Evolutionary conservation across 2,329 filamentous ascomycete genomes (phyloP), one percentile per base, ranked within the genome.

Genomic region (Penicillium sp.): DNA sequence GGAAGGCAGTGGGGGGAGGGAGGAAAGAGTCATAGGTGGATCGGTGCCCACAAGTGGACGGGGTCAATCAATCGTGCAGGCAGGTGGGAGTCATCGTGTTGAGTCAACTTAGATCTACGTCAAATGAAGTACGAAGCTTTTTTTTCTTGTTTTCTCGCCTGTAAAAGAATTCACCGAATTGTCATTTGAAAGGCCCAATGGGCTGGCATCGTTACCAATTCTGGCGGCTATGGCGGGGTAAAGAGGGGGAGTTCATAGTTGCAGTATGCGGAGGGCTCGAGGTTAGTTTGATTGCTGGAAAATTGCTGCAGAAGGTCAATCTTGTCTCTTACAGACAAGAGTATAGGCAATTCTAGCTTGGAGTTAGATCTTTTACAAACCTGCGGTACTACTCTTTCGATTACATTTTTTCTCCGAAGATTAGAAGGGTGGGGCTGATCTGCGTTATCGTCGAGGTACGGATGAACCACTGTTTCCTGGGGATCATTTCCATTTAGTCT

Each of bases 1-100:
- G 46, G 51, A 53, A 59, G 55, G 55, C 58, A 22, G 53, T 40
- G 53, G 53, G 62, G 62, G 37, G 61, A 42, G 33, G 6, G 53
- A 8, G 7, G 57, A 61, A 65, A 65, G 52, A 61, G 53, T 63
- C 51, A 61, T 38, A 48, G 57, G 67, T 64, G 67, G 66, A 66
- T 46, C 68, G 30, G 30, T 33, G 55, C 49, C 35, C 51, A 37
- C 51, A 51, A 55, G 65, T 65, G 68, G 67, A 68, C 19, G 19
- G 19, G 19, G 19, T 69, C 66, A 61, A 64, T 61, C 55, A 60
- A 64, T 60, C 51, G 61, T 68, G 30, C 30, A 22, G 19, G 19
- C 10, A 33, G 30, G 30, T 33, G 60, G 30, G 58, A 64, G 61
- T 61, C 63, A 63, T 63, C 38, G 30, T 14, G 11, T 40, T 25